These are phyloP conservation scores for Hericium alpestre DNA, from an alignment of 768 basidiomycete genomes.

Conservation along the genomic window DNA sequence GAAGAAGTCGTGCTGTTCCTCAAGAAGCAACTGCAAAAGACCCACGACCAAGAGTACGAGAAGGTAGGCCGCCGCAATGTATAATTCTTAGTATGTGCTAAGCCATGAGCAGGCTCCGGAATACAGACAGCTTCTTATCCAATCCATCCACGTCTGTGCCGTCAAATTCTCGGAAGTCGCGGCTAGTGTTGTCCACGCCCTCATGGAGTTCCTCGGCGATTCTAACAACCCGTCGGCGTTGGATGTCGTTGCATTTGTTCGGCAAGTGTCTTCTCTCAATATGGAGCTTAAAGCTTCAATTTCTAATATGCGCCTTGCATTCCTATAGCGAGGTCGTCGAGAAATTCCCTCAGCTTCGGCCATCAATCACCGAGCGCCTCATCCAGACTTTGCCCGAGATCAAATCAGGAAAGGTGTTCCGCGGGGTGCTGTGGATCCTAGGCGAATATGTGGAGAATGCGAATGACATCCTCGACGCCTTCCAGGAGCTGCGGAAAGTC, in stretches of 20 bases:
- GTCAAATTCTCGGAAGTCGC: slow-evolving; percentile 97
- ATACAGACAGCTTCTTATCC: slow-evolving; percentile 92
- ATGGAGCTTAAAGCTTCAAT: neutral
- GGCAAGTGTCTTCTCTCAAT: slow-evolving; percentile 21
- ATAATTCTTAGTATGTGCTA: neutral
- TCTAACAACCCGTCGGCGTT: slow-evolving; percentile 90
- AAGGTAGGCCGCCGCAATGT: slow-evolving; percentile 42
- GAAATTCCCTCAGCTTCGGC: slow-evolving; percentile 84
- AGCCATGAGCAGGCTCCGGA: slow-evolving; percentile 59
- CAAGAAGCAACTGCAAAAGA: slow-evolving; percentile 94
- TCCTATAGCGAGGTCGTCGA: slow-evolving; percentile 79
- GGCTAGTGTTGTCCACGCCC: slow-evolving; percentile 84
- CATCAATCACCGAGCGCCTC: slow-evolving; percentile 77
- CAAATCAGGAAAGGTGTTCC: slow-evolving; percentile 94
- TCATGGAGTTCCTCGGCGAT: slow-evolving; percentile 92
- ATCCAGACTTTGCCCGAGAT: slow-evolving; percentile 73
- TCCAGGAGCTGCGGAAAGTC: slow-evolving; percentile 73
- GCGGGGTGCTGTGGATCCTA: slow-evolving; percentile 95
- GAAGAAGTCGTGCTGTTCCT: slow-evolving; percentile 94
- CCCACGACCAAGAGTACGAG: slow-evolving; percentile 85
- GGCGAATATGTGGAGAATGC: slow-evolving; percentile 80
- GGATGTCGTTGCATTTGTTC: slow-evolving; percentile 84
- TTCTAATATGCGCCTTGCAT: neutral
- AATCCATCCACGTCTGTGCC: slow-evolving; percentile 93
- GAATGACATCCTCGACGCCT: slow-evolving; percentile 57